These are phyloP conservation scores for Logfia minima DNA, from an alignment of 129 eudicot genomes.

Conservation along the genomic window DNA sequence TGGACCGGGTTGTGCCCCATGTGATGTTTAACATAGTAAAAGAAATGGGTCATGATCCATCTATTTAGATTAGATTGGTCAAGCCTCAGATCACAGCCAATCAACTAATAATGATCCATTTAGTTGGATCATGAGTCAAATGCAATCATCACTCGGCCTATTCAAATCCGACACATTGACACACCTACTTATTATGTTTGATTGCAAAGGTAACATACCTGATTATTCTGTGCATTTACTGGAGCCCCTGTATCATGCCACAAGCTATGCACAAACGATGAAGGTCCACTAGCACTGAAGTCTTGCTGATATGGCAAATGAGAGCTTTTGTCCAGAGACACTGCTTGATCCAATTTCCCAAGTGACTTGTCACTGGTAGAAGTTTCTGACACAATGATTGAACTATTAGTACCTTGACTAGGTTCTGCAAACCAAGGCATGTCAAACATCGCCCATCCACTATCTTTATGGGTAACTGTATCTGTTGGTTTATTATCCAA, in stretches of 20 bases:
- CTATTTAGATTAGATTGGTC: not conserved
- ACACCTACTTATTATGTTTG: no score
- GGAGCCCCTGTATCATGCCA: conserved; percentile 47
- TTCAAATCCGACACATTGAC: not conserved
- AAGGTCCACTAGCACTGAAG: conserved; percentile 39
- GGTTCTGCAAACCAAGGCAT: conserved; percentile 49
- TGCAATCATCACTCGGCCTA: not conserved
- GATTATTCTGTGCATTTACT: conserved; percentile 38
- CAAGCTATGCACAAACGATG: conserved; percentile 26
- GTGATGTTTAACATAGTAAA: no score
- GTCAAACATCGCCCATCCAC: conserved; percentile 98
- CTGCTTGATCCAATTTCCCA: conserved; percentile 24
- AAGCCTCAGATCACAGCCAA: not conserved
- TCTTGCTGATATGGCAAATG: conserved; percentile 50
- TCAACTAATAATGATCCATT: not conserved
- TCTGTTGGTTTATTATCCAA: conserved; percentile 35
- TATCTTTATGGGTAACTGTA: conserved; percentile 38
- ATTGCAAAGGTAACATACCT: conserved; percentile 37
- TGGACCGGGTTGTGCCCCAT: no score
- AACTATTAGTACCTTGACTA: conserved; percentile 27
- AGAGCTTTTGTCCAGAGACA: conserved; percentile 26
- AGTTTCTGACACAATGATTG: conserved; percentile 30
- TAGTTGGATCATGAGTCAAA: not conserved
- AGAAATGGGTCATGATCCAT: not conserved
- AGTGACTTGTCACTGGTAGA: conserved; percentile 31